phyloP scores from a whole-genome alignment of 2,329 filamentous ascomycete species.

The Ilyonectria robusta region DNA sequence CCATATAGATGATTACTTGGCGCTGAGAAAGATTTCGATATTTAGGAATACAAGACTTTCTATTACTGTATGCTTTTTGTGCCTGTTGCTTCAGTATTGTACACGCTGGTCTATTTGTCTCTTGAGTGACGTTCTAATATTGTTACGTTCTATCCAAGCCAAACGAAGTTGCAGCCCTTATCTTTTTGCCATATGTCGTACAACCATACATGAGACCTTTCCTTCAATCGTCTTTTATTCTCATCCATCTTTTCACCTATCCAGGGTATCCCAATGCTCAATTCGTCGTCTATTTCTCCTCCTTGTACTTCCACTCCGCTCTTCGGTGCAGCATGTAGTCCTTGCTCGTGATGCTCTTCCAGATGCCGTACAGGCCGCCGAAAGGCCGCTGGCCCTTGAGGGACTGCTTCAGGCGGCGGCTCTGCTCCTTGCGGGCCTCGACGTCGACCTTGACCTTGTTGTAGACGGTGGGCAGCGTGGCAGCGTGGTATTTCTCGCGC shows the following conservation, averaged over 20 bases:
- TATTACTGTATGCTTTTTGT: slow-evolving; percentile 28
- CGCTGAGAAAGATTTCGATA: slow-evolving; percentile 37
- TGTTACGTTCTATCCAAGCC: neutral
- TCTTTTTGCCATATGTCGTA: neutral
- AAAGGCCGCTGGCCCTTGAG: slow-evolving; percentile 68
- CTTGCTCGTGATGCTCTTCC: slow-evolving; percentile 69
- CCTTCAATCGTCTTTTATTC: neutral
- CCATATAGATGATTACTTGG: slow-evolving; percentile 42
- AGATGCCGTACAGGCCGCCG: slow-evolving; percentile 72
- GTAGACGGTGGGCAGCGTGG: slow-evolving; percentile 72
- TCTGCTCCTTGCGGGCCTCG: slow-evolving; percentile 55
- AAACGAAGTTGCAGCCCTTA: neutral
- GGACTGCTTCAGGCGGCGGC: slow-evolving; percentile 56
- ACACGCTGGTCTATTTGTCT: neutral
- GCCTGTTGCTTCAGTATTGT: slow-evolving; percentile 14
- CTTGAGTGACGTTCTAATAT: neutral
- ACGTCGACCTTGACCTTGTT: slow-evolving; percentile 73
- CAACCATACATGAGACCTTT: neutral
- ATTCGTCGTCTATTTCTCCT: slow-evolving; percentile 35
- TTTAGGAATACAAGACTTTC: slow-evolving; percentile 42
- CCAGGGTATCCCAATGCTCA: slow-evolving; percentile 34
- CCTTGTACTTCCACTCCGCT: slow-evolving; percentile 68
- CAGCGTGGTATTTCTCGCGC: slow-evolving; percentile 71
- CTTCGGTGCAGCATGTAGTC: slow-evolving; percentile 69
- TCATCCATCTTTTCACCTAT: slow-evolving; percentile 15